Evolutionary conservation across 75 land plant species (phyloP).

Genomic region (Cunninghamia lanceolata): DNA sequence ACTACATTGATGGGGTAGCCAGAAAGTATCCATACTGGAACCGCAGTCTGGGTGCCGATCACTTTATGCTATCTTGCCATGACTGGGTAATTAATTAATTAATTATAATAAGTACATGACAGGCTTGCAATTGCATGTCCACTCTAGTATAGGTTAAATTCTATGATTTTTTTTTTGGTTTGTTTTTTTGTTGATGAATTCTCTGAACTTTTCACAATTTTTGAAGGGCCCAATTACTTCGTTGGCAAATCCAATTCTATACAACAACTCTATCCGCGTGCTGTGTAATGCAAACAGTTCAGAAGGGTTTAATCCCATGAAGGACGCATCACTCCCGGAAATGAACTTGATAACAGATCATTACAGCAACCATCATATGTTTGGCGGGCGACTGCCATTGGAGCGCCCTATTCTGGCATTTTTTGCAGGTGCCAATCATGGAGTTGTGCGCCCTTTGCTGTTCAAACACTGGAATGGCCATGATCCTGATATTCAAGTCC

Average conservation of each 20-base stretch:
- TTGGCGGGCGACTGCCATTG: slow-evolving; percentile 41
- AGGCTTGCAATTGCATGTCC: background rate
- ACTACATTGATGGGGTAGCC: slow-evolving; percentile 46
- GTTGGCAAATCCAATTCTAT: slow-evolving; percentile 25
- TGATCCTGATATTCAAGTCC: slow-evolving; percentile 42
- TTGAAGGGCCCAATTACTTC: slow-evolving; percentile 53
- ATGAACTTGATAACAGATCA: slow-evolving; percentile 40
- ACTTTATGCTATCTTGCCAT: slow-evolving; percentile 81
- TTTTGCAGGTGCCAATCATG: slow-evolving; percentile 66
- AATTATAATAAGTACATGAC: background rate
- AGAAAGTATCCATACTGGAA: slow-evolving; percentile 62
- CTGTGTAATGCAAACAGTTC: slow-evolving; percentile 76
- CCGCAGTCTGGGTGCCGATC: slow-evolving; percentile 61
- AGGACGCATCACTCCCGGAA: slow-evolving; percentile 62
- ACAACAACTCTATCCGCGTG: slow-evolving; percentile 48
- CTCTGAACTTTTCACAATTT: background rate
- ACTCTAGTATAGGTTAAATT: background rate
- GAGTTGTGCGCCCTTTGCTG: slow-evolving; percentile 51
- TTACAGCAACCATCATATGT: slow-evolving; percentile 3
- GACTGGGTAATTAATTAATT: slow-evolving; percentile 54
- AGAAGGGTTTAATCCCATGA: slow-evolving; percentile 62
- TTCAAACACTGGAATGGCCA: slow-evolving; percentile 46
- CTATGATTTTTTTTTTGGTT: background rate
- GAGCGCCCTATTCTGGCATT: slow-evolving; percentile 52
- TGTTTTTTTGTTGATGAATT: background rate